phyloP scores from a whole-genome alignment of 768 basidiomycete genomes.

The Lentinula sp. region DNA sequence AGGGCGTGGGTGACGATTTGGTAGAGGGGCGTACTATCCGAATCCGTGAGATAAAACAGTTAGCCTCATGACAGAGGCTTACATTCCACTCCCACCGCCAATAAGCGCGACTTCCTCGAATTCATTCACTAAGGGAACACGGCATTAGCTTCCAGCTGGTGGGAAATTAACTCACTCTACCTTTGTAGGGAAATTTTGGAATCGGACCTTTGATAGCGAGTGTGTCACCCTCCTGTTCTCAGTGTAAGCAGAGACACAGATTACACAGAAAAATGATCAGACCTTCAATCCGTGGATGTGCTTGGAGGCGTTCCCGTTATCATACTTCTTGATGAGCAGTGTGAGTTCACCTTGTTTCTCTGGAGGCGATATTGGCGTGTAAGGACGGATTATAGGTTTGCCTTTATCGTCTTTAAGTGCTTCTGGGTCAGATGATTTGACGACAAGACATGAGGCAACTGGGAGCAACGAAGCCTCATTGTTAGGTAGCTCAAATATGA shows the following conservation, averaged over 20 bases:
- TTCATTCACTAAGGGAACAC: slow-evolving; percentile 55
- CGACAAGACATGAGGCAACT: slow-evolving; percentile 71
- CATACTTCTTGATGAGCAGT: slow-evolving; percentile 82
- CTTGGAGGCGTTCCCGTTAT: slow-evolving; percentile 78
- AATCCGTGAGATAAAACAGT: slow-evolving; percentile 1
- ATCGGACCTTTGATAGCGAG: slow-evolving; percentile 91
- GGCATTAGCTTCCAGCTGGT: not conserved
- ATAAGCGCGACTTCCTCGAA: slow-evolving; percentile 85
- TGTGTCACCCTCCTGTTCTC: slow-evolving; percentile 59
- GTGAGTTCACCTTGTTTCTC: slow-evolving; percentile 70
- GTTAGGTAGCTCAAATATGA: slow-evolving; percentile 75
- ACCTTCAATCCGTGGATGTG: slow-evolving; percentile 74
- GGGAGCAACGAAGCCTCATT: slow-evolving; percentile 74
- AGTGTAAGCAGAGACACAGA: not conserved
- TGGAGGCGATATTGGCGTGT: slow-evolving; percentile 85
- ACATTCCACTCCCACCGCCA: slow-evolving; percentile 94
- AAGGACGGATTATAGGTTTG: slow-evolving; percentile 84
- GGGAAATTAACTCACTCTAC: slow-evolving; percentile 26
- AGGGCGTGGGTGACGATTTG: slow-evolving; percentile 75
- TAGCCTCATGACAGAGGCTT: slow-evolving; percentile 17
- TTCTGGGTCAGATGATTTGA: slow-evolving; percentile 67
- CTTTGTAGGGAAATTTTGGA: slow-evolving; percentile 79
- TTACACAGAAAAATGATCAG: not conserved
- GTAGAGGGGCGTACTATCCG: slow-evolving; percentile 72
- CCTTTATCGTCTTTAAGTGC: slow-evolving; percentile 69